Base-by-base conservation (phyloP, 2,329 filamentous ascomycete species). In the Trichoderma oligosporum region DNA sequence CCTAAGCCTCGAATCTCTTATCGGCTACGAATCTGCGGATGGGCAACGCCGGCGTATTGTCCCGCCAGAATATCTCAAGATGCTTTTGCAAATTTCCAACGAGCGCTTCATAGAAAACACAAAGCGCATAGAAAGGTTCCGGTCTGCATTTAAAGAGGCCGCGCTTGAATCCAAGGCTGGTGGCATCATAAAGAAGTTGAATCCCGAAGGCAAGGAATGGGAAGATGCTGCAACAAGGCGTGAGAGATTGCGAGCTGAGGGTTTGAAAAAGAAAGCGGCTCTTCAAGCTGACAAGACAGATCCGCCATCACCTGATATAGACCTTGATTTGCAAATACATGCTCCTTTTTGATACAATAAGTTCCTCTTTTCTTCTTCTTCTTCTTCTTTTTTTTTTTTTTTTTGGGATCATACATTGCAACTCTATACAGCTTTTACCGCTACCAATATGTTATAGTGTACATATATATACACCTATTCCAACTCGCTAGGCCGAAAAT, bases 1-100 rank as follows among this genome's bases (percentile, higher is more conserved):
- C 0, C 78, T 97, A 1, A 82, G 84, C 1, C 83, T 97, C 60
- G 90, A 96, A 72, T 89, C 88, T 1, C 79, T 97, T 24, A 80
- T 97, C 29, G 93, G 90, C 1, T 70, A 80, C 18, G 60, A 75
- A 52, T 59, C 62, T 3, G 27, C 68, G 7, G 68, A 75, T 4
- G 76, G 80, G 12, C 60, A 62, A 4, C 67, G 71, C 11, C 67
- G 68, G 41, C 69, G 72, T 44, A 73, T 87, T 20, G 88, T 96
- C 1, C 76, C 83, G 1, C 79, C 85, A 31, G 75, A 76, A 7
- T 91, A 94, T 66, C 78, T 97, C 4, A 73, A 74, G 39, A 83
- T 81, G 58, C 75, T 97, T 12, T 73, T 92, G 11, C 71, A 74
- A 3, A 81, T 96, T 56, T 84, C 87, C 7, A 92, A 94, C 66